Base-by-base conservation (phyloP, 2,329 filamentous ascomycete species). In the Monosporascus sp. region DNA sequence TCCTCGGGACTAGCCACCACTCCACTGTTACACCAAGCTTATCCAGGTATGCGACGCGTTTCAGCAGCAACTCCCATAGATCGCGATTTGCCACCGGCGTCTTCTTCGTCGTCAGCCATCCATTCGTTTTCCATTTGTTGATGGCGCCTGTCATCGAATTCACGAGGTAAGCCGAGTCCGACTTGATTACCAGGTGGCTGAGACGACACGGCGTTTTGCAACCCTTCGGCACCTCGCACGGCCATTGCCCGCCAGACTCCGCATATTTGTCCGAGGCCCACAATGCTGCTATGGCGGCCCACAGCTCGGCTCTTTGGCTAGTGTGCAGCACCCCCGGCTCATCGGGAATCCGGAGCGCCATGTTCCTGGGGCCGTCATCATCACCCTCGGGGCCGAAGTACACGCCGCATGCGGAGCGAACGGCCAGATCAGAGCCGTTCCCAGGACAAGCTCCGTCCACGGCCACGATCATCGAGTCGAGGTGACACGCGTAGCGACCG, bases 161-260 rank as follows among this genome's bases (percentile, higher is more conserved):
- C 41, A 59, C 57, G 7, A 56, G 50, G 50, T 58, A 59, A 4
- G 52, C 52, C 31, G 55, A 58, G 44, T 58, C 55, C 3, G 55
- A 55, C 35, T 59, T 58, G 39, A 58, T 49, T 1, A 58, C 48
- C 20, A 59, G 31, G 48, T 58, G 52, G 1, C 1, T 15, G 11
- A 55, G 47, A 4, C 20, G 15, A n/a, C 57, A 55, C 17, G 50
- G 55, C 15, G 24, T 49, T n/a, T 24, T 14, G 38, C 52, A 58
- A 18, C 2, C 18, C 2, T 45, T 18, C 6, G 39, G 39, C 17
- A 43, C n/a, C 39, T 43, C 22, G 35, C 54, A 57, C 6, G 35
- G 24, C 48, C 47, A 50, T 43, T 58, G 56, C 3, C 55, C 50
- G 20, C 55, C 56, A 0, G 48, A 8, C 37, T 37, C 17, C 39